Percentiles rank a stretch among this genome's conserved stretches.
These are phyloP conservation scores for Beauveria sp. DNA, from an alignment of 2,329 filamentous ascomycete species.

Conservation along the genomic window DNA sequence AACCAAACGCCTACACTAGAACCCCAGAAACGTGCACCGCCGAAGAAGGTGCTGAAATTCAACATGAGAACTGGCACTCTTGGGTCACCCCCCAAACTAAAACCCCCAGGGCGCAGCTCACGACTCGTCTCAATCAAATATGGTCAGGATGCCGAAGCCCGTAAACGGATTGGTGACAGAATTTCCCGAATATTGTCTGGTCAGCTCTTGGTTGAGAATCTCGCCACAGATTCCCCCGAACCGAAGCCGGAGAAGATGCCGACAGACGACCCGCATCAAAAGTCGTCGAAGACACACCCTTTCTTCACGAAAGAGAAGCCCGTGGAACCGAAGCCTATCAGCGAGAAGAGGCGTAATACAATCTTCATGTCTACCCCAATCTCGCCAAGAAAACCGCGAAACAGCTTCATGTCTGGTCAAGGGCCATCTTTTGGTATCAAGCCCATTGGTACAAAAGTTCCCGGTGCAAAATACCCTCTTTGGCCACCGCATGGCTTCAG, in stretches of 20 bases:
- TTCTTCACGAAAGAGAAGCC: constrained; percentile 31
- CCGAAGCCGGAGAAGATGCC: constrained; percentile 22
- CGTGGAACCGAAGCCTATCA: constrained; percentile 20
- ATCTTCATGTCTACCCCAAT: constrained; percentile 47
- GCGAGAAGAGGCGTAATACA: constrained; percentile 26
- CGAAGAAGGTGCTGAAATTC: constrained; percentile 45
- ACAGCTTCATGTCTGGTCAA: constrained; percentile 22
- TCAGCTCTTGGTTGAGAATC: constrained; percentile 19
- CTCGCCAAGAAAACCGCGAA: constrained; percentile 38
- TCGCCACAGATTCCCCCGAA: constrained; percentile 3
- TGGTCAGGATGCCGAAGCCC: constrained; percentile 37
- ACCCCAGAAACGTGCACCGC: not conserved
- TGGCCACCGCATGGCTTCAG: constrained; percentile 62
- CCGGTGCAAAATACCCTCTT: constrained; percentile 57
- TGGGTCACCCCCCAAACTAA: constrained; percentile 52
- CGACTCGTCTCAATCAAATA: constrained; percentile 53
- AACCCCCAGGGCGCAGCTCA: constrained; percentile 28
- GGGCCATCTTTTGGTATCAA: constrained; percentile 37
- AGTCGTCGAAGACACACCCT: constrained; percentile 30
- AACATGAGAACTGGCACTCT: constrained; percentile 56
- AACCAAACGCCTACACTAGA: not conserved
- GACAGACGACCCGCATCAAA: constrained; percentile 18
- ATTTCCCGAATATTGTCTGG: constrained; percentile 55
- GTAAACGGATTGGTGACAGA: constrained; percentile 44
- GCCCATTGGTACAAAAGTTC: constrained; percentile 47